Evolutionary conservation across 371 early-diverging fungal species (phyloP), one percentile per base, ranked within the genome.

Genomic region (Mortierella sp.): DNA sequence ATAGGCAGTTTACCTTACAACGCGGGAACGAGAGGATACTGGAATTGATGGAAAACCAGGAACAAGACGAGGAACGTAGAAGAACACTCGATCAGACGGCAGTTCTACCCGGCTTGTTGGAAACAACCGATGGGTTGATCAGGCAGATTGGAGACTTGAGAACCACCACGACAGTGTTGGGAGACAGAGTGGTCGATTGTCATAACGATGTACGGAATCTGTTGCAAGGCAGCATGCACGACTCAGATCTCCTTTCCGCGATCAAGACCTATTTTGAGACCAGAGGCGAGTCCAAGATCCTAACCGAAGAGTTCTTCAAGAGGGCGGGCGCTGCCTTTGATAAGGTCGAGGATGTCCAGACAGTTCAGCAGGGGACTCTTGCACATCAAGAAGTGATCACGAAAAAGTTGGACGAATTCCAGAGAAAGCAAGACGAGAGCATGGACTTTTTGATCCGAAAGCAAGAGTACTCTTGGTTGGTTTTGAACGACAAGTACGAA

Each of bases 191-290:
- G 14, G 43, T 14, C 5, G 43, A 19, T 8, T 56, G 56, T 27
- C 56, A 64, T 19, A 42, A 26, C 13, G 60, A 59, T 24, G 56
- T 70, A 0, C 42, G 43, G 30, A 64, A 59, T 13, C 14, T 71
- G 12, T 50, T 65, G 0, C 31, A 49, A 18, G 72, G 72, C 1
- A 61, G 51, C n/a, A 61, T 61, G 30, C 54, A 71, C 24, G 72
- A 71, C 30, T 65, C 66, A 6, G 24, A 50, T 3, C 47, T 56
- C 7, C 41, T 72, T 9, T 24, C 41, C 7, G 38, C 50, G 27
- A 52, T 62, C 46, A 52, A 54, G 38, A 41, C 42, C 21, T 28
- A 58, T 19, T n/a, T 59, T n/a, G 57, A 46, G 3, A 39, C 41
- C 13, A 48, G 50, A 2, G 28, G 45, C 3, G 14, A 21, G 3